Conservation (phyloP, 163 green algal species). For the Coccomyxa subellipsoidea region DNA sequence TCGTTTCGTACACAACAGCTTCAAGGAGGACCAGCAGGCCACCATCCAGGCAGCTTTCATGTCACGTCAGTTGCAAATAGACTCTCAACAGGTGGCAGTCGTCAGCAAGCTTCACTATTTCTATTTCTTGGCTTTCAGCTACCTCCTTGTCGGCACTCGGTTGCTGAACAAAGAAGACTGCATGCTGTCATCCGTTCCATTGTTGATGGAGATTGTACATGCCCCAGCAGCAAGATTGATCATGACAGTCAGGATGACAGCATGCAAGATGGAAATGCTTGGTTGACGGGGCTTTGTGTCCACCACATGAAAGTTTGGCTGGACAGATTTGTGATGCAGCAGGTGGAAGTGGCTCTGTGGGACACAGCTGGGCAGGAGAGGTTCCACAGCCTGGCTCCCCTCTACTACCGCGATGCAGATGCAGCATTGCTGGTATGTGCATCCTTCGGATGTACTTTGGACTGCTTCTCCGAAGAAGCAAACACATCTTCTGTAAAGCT, state of each 20-base stretch:
- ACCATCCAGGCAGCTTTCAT: constrained; percentile 23
- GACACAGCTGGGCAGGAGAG: constrained; percentile 55
- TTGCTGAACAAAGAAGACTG: no score
- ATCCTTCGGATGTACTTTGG: not conserved
- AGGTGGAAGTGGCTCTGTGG: constrained; percentile 40
- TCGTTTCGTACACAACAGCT: constrained; percentile 15
- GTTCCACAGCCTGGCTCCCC: constrained; percentile 37
- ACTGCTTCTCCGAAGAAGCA: not conserved
- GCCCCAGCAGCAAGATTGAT: no score
- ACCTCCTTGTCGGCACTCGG: no score
- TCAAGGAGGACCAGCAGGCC: constrained; percentile 21
- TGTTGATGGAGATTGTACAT: no score
- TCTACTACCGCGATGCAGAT: constrained; percentile 47
- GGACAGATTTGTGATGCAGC: no score
- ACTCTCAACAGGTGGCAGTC: not conserved
- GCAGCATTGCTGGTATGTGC: constrained; percentile 41
- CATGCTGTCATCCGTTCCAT: no score
- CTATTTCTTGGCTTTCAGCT: no score
- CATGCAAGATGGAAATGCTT: no score
- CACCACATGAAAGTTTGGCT: not conserved
- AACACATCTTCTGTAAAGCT: not conserved
- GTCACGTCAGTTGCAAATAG: not conserved
- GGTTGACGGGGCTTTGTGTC: no score
- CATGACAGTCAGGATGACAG: no score
- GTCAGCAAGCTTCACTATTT: not conserved